Evolutionary conservation across 192 early-diverging fungal genomes (phyloP), one percentile per base, ranked within the genome.

Genomic region (Phlyctochytrium bullatum): DNA sequence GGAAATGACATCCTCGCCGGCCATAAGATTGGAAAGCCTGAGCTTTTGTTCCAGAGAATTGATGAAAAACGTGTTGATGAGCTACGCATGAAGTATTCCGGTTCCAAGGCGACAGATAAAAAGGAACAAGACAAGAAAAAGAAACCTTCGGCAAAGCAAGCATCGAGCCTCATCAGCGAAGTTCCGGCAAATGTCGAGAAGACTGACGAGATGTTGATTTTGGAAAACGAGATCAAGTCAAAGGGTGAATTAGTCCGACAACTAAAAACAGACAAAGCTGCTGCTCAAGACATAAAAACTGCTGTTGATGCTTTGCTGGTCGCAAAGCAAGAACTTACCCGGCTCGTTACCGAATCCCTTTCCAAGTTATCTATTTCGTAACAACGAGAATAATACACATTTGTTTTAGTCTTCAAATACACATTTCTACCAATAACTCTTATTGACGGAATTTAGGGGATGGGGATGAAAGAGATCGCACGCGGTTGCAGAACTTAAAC

Each of bases 41-140:
- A 92, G 71, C 93, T 98, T 73, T 83, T 99, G 53, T 99, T 99
- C 79, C 88, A 80, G 58, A 79, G 72, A 56, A 97, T 99, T 70
- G 92, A 97, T 61, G 89, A 92, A 68, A 87, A 89, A 78, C 83
- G 83, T 78, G 89, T 86, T 51, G 86, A 90, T n/a, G 82, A 86
- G 54, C 92, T 87, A 85, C 83, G 90, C 24, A 61, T 69, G 16
- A 89, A 88, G 74, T 99, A 91, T 77, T 91, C 90, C 69, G 93
- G 95, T 2, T 64, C 30, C 14, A 30, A 50, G 0, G 47, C 62
- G 23, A 63, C 70, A 56, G 59, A 61, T 23, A 53, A 47, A 10
- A 64, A 51, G 23, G 65, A 53, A 14, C 40, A 32, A 31, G 62
- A 61, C 51, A 67, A 53, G 25, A 73, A 75, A 61, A 54, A 35